phyloP scores from a whole-genome alignment of 192 early-diverging fungal species.

The Coemansia sp. region DNA sequence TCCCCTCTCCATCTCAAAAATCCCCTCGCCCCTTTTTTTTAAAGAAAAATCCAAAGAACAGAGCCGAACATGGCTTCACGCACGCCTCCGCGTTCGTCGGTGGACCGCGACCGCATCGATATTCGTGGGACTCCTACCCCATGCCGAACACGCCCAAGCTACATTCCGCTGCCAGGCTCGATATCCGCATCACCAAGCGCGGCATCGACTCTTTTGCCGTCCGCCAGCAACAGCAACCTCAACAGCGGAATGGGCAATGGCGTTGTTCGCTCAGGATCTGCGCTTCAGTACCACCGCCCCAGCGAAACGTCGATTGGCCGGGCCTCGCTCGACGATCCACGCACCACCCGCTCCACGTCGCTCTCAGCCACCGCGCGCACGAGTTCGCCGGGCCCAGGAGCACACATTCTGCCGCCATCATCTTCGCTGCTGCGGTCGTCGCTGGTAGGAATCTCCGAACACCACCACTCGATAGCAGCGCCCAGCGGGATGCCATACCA shows the following conservation, averaged over 20 bases:
- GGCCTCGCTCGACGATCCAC: slow-evolving; percentile 23
- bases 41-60: background rate
- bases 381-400: slow-evolving; percentile 10
- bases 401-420: slow-evolving; percentile 9
- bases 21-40: background rate
- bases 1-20: background rate
- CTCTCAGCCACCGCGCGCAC: slow-evolving; percentile 24
- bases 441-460: background rate
- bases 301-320: slow-evolving; percentile 13
- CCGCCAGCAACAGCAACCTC: background rate
- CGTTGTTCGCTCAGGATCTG: background rate
- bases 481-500: no score
- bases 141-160: slow-evolving; percentile 20
- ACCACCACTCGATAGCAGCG: background rate
- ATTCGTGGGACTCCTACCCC: slow-evolving; percentile 21
- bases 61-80: slow-evolving; percentile 10
- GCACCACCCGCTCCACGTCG: slow-evolving; percentile 41
- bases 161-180: slow-evolving; percentile 35
- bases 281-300: slow-evolving; percentile 14
- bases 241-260: background rate
- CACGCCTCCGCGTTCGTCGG: slow-evolving; percentile 17
- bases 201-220: slow-evolving; percentile 1
- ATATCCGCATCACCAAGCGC: slow-evolving; percentile 2
- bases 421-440: slow-evolving; percentile 4
- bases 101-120: slow-evolving; percentile 15